Base-by-base conservation (phyloP, 169 alveolate genomes). In the Theileria parva region DNA sequence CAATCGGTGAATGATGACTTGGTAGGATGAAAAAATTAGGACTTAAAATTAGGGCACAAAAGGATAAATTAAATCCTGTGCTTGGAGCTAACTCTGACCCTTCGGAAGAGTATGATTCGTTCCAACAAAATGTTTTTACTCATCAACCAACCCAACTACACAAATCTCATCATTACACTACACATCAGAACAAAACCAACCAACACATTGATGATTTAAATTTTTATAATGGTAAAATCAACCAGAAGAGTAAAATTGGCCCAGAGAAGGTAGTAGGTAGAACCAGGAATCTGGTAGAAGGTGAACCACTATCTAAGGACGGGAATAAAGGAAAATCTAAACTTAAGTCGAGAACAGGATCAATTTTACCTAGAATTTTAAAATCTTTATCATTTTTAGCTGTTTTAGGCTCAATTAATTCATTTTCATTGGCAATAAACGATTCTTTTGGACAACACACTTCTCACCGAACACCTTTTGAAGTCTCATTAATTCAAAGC, bases 381-480 rank as follows among this genome's bases (percentile, higher is more conserved):
- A 63, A 63, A 21, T 63, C 71, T n/a, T 39, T 63, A 27, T 63
- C 71, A 15, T 21, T 63, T 30, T 39, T 63, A 21, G 34, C 39
- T 63, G 25, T 30, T 27, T 15, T 63, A 23, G 44, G 71, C 15
- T 63, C 71, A 3, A 0, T 63, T 19, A 63, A 63, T 30, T 21
- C 23, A 17, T 15, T 15, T 39, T 63, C 39, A 32, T 21, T 63
- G 48, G 71, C 71, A 28, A 7, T 63, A 21, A 13, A 21, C 2
- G 37, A 59, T 0, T 17, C 37, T 30, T 63, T 21, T 63, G 12
- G 19, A 8, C 53, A 63, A 15, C 25, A 6, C 51, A 12, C 71
- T 59, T 59, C 67, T 39, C 7, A 21, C 39, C 6, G 53, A 32
- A 39, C 32, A 8, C 71, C 71, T n/a, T 39, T 21, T 2, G 51